Percentiles rank a stretch among this genome's conserved stretches.
phyloP scores from a whole-genome alignment of 2,329 filamentous ascomycete genomes.

The Fusarium sp. region DNA sequence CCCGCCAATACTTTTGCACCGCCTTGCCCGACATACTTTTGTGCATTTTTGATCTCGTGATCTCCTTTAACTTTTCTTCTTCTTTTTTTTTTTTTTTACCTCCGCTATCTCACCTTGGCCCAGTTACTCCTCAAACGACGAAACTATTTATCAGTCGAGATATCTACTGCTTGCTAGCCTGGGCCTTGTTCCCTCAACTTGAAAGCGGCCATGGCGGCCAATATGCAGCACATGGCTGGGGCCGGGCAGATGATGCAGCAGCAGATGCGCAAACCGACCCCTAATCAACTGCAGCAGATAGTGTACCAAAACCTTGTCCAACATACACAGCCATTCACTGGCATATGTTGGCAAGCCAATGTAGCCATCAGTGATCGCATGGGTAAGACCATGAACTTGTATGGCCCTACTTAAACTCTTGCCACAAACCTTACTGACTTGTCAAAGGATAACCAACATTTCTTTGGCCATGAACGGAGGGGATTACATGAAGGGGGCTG shows the following conservation, averaged over 20 bases:
- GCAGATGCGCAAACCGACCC: conserved; percentile 49
- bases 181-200: conserved; percentile 32
- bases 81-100: too few species aligned
- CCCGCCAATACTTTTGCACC: conserved; percentile 14
- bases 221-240: conserved; percentile 65
- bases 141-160: conserved; percentile 8
- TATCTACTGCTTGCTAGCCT: conserved; percentile 13
- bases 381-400: conserved; percentile 56
- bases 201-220: conserved; percentile 66
- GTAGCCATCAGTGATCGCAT: conserved; percentile 53
- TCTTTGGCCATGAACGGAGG: conserved; percentile 55
- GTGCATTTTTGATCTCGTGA: neutral
- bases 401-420: conserved; percentile 25
- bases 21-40: conserved; percentile 1
- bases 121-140: neutral
- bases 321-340: conserved; percentile 45
- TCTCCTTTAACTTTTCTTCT: neutral
- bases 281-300: conserved; percentile 48
- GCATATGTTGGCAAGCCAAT: conserved; percentile 52
- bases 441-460: conserved; percentile 60
- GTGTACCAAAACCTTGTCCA: conserved; percentile 54
- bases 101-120: neutral
- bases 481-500: conserved; percentile 54
- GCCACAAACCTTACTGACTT: conserved; percentile 24
- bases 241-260: conserved; percentile 58